Evolutionary conservation across 768 basidiomycete genomes (phyloP).

Genomic region (Bullera alba): DNA sequence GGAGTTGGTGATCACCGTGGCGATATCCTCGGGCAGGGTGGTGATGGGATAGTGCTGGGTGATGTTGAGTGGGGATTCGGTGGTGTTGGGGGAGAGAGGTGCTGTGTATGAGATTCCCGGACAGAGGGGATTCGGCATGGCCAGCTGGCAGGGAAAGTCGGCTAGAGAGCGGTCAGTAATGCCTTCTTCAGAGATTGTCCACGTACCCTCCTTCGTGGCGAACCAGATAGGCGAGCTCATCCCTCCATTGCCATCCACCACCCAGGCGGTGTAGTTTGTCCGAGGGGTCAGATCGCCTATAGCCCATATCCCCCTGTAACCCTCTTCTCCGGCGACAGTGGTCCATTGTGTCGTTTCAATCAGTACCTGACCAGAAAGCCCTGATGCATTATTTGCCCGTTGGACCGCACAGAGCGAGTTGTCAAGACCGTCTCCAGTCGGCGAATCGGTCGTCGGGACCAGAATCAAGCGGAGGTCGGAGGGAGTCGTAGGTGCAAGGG

Average conservation of each 20-base stretch:
- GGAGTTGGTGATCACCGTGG: slow-evolving; percentile 17
- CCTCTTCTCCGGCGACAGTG: slow-evolving; percentile 21
- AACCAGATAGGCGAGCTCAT: slow-evolving; percentile 37
- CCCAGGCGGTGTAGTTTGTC: slow-evolving; percentile 43
- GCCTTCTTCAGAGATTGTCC: background rate
- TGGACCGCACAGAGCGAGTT: slow-evolving; percentile 29
- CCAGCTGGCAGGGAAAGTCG: slow-evolving; percentile 41
- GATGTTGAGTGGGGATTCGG: slow-evolving; percentile 3
- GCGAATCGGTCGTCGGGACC: slow-evolving; percentile 32
- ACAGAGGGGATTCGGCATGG: slow-evolving; percentile 32
- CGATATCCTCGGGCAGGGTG: slow-evolving; percentile 22
- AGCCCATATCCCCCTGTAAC: slow-evolving; percentile 33
- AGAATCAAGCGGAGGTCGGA: slow-evolving; percentile 31
- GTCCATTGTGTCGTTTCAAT: slow-evolving; percentile 20
- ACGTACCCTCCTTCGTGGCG: slow-evolving; percentile 43
- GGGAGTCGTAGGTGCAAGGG: slow-evolving; percentile 5
- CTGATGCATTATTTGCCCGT: slow-evolving; percentile 17
- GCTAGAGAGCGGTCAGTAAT: slow-evolving; percentile 7
- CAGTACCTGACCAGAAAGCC: slow-evolving; percentile 10
- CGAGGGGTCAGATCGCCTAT: slow-evolving; percentile 19
- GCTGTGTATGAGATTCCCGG: slow-evolving; percentile 41
- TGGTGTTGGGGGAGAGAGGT: slow-evolving; percentile 26
- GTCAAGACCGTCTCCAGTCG: slow-evolving; percentile 21
- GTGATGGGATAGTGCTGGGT: slow-evolving; percentile 12
- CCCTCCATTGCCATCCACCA: slow-evolving; percentile 19